Base-by-base conservation (phyloP, 768 basidiomycete genomes). In the Hemileccinum impolitum region DNA sequence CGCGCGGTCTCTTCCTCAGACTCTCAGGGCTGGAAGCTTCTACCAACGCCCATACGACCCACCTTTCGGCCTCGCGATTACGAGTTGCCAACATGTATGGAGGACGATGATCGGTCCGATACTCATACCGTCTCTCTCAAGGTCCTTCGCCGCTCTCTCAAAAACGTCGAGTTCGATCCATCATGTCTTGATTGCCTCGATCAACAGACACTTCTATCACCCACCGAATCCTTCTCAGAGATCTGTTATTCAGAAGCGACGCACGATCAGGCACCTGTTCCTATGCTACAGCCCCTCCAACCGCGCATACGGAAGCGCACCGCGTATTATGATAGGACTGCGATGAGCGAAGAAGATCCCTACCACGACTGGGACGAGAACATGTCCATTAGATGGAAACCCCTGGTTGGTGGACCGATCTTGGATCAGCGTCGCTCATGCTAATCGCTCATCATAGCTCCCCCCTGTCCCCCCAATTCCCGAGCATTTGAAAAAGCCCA, bases 161-260 rank as follows among this genome's bases (percentile, higher is more conserved):
- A 52, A 45, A 61, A 68, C 50, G 63, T 72, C 53, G 67, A 70
- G 44, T 67, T 76, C 50, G 73, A 75, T 58, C 62, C 66, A 9
- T 56, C 68, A 7, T 73, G 73, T 53, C 67, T 76, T 18, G 62
- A 72, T 49, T 64, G 65, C 34, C 70, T 76, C 32, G 75, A 76
- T 57, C 64, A 74, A 18, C 69, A 73, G 51, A 69, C 75, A 0
- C 67, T 76, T 11, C 57, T 68, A 26, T 65, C 68, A 0, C 75
- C 75, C 10, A 57, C 65, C 3, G 71, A 72, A 21, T 65, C 73
- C 21, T 76, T 74, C 53, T 70, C 72, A 4, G 75, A 75, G 42
- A 46, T 72, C 2, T 76, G 75, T 51, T 76, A 73, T 48, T 55
- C 67, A 12, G 65, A 64, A 39, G 73, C 75, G 7, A 69, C 74